phyloP scores from a whole-genome alignment of 129 eudicot genomes.

The Ambrosia trifida region DNA sequence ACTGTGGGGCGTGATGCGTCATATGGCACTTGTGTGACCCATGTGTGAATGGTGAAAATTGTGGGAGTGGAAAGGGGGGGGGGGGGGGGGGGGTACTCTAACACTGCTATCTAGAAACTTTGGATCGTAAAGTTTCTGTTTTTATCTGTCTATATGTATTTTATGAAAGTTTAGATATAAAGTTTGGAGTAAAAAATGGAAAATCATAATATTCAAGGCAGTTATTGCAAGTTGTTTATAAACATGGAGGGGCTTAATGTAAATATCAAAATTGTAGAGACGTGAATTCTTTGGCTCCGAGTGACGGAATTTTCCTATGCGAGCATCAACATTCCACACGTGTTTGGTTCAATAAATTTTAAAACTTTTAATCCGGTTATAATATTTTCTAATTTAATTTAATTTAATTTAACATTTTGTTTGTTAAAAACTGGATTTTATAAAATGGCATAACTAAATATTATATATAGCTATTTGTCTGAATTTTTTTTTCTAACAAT shows the following conservation, averaged over 20 bases:
- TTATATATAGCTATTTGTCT: too few species aligned
- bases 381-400: not conserved
- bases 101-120: not conserved
- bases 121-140: not conserved
- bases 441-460: too few species aligned
- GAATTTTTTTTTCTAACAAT: too few species aligned
- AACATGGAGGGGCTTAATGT: constrained; percentile 14
- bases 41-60: too few species aligned
- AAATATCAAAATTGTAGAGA: not conserved
- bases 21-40: too few species aligned
- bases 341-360: not conserved
- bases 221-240: not conserved
- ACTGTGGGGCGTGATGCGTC: too few species aligned
- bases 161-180: not conserved
- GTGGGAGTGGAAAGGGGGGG: too few species aligned
- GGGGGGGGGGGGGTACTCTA: not conserved
- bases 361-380: not conserved
- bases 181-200: not conserved
- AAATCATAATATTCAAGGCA: not conserved
- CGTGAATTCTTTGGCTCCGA: not conserved
- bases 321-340: constrained; percentile 14
- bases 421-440: not conserved
- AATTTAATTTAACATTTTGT: not conserved
- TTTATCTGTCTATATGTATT: too few species aligned
- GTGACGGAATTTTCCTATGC: not conserved